A percentile compares a stretch with the other conserved stretches of the same genome.
Conservation (phyloP, 2,329 filamentous ascomycete genomes). For the Zymoseptoria crescenta region DNA sequence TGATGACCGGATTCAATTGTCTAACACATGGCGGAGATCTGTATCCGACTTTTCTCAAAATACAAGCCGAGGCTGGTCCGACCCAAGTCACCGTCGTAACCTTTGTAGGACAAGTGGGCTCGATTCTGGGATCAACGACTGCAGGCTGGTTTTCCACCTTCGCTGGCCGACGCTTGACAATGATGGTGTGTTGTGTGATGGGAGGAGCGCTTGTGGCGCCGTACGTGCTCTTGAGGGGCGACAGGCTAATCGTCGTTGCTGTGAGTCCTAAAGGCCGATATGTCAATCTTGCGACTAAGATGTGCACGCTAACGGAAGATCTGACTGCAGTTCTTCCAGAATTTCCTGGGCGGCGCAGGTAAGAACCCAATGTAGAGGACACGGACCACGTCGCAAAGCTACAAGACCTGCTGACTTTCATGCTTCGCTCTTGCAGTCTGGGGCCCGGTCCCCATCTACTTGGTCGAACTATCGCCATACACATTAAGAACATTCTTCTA, state of each 20-base stretch:
- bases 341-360: neutral
- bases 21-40: conserved; percentile 31
- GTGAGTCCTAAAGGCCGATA: conserved; percentile 22
- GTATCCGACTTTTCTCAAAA: conserved; percentile 35
- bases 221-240: conserved; percentile 27
- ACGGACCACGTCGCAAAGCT: neutral
- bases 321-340: neutral
- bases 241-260: conserved; percentile 27
- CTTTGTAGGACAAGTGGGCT: conserved; percentile 31
- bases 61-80: conserved; percentile 27
- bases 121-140: conserved; percentile 28
- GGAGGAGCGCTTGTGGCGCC: conserved; percentile 32
- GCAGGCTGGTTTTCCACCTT: conserved; percentile 32
- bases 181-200: conserved; percentile 31
- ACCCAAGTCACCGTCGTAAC: conserved; percentile 30
- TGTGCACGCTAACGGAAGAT: neutral
- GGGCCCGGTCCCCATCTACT: conserved; percentile 34
- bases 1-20: conserved; percentile 15
- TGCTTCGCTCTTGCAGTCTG: conserved; percentile 24
- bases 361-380: neutral
- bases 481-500: conserved; percentile 31
- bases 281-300: neutral
- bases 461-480: conserved; percentile 31
- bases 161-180: conserved; percentile 31
- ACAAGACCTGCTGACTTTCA: conserved; percentile 31